Evolutionary conservation across 129 eudicot species (phyloP).

Genomic region (Chrysanthemum makinoi): DNA sequence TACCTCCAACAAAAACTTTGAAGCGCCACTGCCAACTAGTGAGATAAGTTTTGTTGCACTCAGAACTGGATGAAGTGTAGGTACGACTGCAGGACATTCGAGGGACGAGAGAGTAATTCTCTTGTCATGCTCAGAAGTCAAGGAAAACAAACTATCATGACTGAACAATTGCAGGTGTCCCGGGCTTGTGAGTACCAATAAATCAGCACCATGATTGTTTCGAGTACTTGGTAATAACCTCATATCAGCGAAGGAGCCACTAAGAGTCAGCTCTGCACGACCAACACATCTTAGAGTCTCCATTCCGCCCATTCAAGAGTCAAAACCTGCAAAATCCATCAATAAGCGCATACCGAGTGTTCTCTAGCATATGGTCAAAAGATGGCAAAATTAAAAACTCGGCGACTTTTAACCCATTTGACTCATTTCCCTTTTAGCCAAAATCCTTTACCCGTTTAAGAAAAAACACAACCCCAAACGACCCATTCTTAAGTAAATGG

Average conservation of each 20-base stretch:
- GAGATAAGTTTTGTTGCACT: conserved; percentile 49
- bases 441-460: not conserved
- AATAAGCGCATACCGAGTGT: too few species aligned
- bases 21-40: conserved; percentile 41
- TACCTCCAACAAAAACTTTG: conserved; percentile 64
- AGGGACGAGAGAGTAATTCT: conserved; percentile 48
- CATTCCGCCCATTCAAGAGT: conserved; percentile 78
- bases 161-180: conserved; percentile 56
- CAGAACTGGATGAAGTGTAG: conserved; percentile 65
- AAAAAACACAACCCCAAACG: not conserved
- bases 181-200: conserved; percentile 67
- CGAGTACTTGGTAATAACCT: conserved; percentile 46
- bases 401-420: too few species aligned
- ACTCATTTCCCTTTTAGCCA: too few species aligned
- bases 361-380: too few species aligned
- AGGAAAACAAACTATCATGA: conserved; percentile 44
- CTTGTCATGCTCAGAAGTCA: conserved; percentile 39
- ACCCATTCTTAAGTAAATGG: conserved; percentile 16
- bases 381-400: too few species aligned
- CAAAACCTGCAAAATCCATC: conserved; percentile 72
- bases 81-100: conserved; percentile 55
- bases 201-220: conserved; percentile 42
- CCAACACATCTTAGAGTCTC: conserved; percentile 60
- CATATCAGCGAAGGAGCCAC: conserved; percentile 79
- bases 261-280: conserved; percentile 65